A percentile compares a stretch with the other conserved stretches of the same genome.
phyloP scores from a whole-genome alignment of 208 protist species.

The Trichomonas tenax region DNA sequence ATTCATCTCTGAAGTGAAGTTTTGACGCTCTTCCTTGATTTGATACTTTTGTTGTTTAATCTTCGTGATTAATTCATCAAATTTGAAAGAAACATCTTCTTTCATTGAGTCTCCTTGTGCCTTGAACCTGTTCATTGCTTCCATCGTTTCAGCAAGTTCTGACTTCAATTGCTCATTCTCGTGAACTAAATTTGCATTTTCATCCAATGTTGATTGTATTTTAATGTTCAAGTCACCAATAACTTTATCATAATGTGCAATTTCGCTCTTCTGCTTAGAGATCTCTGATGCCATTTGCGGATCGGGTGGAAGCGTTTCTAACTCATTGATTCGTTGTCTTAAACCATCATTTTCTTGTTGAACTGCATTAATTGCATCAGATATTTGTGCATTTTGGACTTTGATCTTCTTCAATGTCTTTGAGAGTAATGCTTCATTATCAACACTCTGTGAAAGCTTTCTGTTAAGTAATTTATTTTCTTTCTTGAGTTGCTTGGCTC shows the following conservation, averaged over 20 bases:
- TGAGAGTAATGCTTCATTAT: neutral
- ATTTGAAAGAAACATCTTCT: neutral
- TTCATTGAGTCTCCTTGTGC: neutral
- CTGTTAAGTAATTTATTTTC: neutral
- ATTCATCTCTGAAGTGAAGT: neutral
- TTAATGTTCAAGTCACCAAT: neutral
- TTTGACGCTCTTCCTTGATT: neutral
- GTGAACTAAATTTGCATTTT: neutral
- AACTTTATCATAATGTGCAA: neutral
- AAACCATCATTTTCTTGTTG: neutral
- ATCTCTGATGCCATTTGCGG: neutral
- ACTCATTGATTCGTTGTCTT: neutral
- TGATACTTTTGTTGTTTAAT: neutral
- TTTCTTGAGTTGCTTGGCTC: neutral
- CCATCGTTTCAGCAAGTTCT: neutral
- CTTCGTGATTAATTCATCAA: neutral
- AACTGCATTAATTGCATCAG: neutral
- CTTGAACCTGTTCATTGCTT: neutral
- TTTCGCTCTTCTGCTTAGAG: neutral
- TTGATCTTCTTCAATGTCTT: neutral
- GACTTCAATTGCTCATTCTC: neutral
- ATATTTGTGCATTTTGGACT: neutral
- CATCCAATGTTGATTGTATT: neutral
- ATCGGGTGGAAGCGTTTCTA: neutral
- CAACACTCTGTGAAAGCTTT: neutral